phyloP scores from a whole-genome alignment of 1,284 basidiomycete genomes.

The Testicularia cyperi region DNA sequence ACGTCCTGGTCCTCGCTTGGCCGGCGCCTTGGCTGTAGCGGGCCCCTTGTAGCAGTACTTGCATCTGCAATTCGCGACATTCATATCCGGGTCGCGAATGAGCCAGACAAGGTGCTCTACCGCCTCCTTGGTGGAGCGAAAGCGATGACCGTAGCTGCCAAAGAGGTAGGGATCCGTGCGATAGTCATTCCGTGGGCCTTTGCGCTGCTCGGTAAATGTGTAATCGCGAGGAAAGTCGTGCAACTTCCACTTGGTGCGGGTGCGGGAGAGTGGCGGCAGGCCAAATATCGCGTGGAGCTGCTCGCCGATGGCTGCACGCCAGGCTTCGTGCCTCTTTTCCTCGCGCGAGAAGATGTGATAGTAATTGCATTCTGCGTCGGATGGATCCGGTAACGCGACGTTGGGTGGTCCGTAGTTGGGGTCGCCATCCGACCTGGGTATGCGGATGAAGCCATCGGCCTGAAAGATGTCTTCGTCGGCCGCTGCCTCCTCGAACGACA shows the following conservation, averaged over 20 bases:
- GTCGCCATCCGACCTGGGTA: conserved; percentile 45
- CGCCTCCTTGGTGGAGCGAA: conserved; percentile 36
- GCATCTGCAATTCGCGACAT: conserved; percentile 31
- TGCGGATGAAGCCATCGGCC: conserved; percentile 38
- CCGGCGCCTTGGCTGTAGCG: no score
- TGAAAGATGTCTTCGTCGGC: conserved; percentile 37
- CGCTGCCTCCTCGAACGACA: conserved; percentile 26
- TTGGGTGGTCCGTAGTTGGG: conserved; percentile 35
- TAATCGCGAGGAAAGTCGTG: conserved; percentile 42
- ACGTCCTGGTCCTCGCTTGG: no score
- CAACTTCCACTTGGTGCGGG: conserved; percentile 33
- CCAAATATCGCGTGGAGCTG: conserved; percentile 28
- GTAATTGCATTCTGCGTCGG: conserved; percentile 38
- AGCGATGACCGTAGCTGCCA: conserved; percentile 32
- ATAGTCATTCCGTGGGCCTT: conserved; percentile 15
- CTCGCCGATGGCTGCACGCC: conserved; percentile 28
- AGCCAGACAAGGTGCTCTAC: conserved; percentile 38
- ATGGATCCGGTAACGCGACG: not conserved
- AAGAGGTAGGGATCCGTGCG: conserved; percentile 48
- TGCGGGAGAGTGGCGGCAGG: conserved; percentile 11
- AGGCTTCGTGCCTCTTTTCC: conserved; percentile 18
- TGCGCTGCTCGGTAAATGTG: conserved; percentile 44
- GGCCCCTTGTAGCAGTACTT: conserved; percentile 39
- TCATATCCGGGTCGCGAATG: conserved; percentile 26
- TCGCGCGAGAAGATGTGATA: conserved; percentile 30